Percentiles rank a stretch among this genome's conserved stretches.
Conservation (phyloP, 2,329 filamentous ascomycete species). For the Botrytis squamosa region DNA sequence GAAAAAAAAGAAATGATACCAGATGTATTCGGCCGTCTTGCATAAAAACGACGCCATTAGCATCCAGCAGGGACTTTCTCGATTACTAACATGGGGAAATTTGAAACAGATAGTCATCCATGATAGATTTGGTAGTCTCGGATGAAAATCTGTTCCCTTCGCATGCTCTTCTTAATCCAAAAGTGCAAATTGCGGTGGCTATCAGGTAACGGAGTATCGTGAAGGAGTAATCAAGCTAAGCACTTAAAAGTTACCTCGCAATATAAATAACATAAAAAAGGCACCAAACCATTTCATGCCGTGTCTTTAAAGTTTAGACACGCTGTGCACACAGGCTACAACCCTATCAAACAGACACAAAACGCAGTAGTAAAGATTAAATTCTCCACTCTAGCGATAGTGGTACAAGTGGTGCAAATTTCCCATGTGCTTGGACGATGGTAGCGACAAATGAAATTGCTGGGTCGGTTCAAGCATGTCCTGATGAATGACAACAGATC, state of each 20-base stretch:
- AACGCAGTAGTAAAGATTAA: neutral
- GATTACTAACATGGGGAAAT: constrained; percentile 8
- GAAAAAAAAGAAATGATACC: neutral
- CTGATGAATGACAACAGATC: neutral
- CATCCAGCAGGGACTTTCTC: neutral
- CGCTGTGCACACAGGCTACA: neutral
- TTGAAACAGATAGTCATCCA: constrained; percentile 6
- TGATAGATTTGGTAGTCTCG: neutral
- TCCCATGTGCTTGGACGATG: constrained; percentile 6
- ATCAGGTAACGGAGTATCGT: neutral
- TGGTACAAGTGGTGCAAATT: constrained; percentile 12
- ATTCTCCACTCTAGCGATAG: constrained; percentile 2
- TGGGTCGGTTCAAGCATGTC: neutral
- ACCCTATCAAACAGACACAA: constrained; percentile 5
- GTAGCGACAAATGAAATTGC: constrained; percentile 4
- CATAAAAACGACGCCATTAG: constrained; percentile 8
- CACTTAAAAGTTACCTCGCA: neutral
- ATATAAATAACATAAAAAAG: neutral
- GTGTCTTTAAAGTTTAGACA: constrained; percentile 12
- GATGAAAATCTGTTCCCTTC: constrained; percentile 4
- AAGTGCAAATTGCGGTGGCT: neutral
- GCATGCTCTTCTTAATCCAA: neutral
- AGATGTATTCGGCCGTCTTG: constrained; percentile 13
- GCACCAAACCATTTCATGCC: neutral
- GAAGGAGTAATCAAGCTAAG: neutral